Percentiles rank a stretch among this genome's conserved stretches.
Evolutionary conservation across 1,284 basidiomycete species (phyloP).

Genomic region (Pterula multifida): DNA sequence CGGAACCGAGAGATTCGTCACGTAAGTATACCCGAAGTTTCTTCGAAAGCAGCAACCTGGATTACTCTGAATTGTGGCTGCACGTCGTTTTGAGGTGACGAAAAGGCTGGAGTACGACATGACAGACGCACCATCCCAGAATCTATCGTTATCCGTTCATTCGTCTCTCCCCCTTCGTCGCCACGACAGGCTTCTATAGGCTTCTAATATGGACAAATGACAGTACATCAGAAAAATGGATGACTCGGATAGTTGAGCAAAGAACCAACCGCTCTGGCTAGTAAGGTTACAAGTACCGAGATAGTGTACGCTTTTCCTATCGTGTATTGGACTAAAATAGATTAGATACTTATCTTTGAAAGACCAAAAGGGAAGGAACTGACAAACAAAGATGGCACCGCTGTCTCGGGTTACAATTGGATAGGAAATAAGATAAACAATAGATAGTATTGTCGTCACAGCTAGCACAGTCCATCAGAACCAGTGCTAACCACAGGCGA

Average conservation of each 20-base stretch:
- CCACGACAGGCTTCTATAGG: not conserved
- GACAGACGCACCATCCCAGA: not conserved
- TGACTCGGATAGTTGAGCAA: too few species aligned
- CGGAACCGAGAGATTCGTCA: too few species aligned
- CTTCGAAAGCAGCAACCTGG: too few species aligned
- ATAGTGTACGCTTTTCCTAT: not conserved
- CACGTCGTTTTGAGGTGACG: not conserved
- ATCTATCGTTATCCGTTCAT: not conserved
- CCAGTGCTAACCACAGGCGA: too few species aligned
- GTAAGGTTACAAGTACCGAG: not conserved
- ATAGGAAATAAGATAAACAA: not conserved
- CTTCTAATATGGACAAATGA: too few species aligned
- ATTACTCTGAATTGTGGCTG: not conserved
- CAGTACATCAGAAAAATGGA: too few species aligned
- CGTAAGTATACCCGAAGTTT: too few species aligned
- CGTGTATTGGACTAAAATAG: not conserved
- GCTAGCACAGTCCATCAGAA: not conserved
- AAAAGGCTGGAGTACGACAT: not conserved
- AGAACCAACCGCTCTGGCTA: not conserved
- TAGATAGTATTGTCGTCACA: not conserved
- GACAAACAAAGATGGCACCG: not conserved
- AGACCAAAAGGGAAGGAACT: not conserved
- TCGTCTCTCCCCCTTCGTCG: too few species aligned
- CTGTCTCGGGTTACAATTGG: not conserved
- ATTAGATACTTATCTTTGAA: not conserved